Evolutionary conservation across 1,284 basidiomycete species (phyloP).

Genomic region (Puccinia brachypodii): DNA sequence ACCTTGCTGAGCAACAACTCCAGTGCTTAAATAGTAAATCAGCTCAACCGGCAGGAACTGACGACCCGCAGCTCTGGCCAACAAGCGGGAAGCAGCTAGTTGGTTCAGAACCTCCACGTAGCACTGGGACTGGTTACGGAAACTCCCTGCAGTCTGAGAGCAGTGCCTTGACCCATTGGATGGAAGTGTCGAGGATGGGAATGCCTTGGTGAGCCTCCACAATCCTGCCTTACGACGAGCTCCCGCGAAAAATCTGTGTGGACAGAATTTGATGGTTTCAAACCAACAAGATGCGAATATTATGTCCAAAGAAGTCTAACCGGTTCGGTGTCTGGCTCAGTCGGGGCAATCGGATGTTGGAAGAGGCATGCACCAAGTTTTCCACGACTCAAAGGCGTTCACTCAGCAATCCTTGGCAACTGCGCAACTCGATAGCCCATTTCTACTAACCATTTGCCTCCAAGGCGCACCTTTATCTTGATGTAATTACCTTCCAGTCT

Average conservation of each 20-base stretch:
- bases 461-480: too few species aligned
- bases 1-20: too few species aligned
- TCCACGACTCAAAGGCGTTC: too few species aligned
- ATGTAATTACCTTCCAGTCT: too few species aligned
- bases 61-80: background rate
- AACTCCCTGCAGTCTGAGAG: conserved; percentile 8
- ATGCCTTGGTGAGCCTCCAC: background rate
- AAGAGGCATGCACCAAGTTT: too few species aligned
- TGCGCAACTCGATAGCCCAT: too few species aligned
- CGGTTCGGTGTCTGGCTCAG: background rate
- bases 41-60: background rate
- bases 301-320: background rate
- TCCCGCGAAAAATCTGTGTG: background rate
- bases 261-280: background rate
- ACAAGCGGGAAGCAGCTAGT: background rate
- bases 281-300: background rate
- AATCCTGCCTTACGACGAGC: background rate
- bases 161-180: background rate
- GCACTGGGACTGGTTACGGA: background rate
- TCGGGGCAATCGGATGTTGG: background rate
- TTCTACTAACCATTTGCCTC: too few species aligned
- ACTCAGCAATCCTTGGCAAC: too few species aligned
- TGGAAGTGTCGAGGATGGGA: background rate
- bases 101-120: background rate
- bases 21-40: background rate